Evolutionary conservation across 2,329 filamentous ascomycete genomes (phyloP).

Genomic region (Chaetomiaceae sp.): DNA sequence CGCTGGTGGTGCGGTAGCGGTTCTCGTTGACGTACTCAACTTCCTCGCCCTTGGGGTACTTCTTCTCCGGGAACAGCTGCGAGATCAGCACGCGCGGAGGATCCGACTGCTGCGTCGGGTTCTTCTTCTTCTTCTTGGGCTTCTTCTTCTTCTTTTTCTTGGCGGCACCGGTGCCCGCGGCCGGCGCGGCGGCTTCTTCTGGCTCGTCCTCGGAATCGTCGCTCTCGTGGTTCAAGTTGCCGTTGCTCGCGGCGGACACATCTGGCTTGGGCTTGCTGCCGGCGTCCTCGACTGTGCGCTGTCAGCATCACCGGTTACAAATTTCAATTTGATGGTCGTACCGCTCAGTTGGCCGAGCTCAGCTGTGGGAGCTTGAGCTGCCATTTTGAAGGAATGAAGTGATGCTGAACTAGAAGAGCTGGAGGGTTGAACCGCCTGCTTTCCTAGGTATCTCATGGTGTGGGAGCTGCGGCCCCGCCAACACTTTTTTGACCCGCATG

Average conservation of each 20-base stretch:
- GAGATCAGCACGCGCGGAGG: conserved; percentile 72
- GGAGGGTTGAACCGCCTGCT: conserved; percentile 3
- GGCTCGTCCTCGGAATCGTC: conserved; percentile 50
- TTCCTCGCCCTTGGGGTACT: conserved; percentile 74
- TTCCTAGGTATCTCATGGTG: background rate
- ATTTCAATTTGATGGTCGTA: conserved; percentile 21
- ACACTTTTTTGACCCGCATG: background rate
- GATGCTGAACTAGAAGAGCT: background rate
- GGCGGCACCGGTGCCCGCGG: conserved; percentile 37
- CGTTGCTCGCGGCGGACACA: conserved; percentile 35
- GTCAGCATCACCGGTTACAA: background rate
- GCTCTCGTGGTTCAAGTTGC: conserved; percentile 39
- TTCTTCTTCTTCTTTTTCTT: conserved; percentile 67
- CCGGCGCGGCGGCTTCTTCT: conserved; percentile 39
- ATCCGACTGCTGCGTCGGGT: conserved; percentile 65
- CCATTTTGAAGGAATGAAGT: conserved; percentile 33
- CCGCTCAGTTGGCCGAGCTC: conserved; percentile 41
- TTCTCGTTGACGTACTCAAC: conserved; percentile 76
- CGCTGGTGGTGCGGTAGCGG: conserved; percentile 70
- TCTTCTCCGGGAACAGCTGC: conserved; percentile 66
- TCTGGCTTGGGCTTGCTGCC: conserved; percentile 37
- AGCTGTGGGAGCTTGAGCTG: conserved; percentile 37
- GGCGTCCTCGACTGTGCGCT: conserved; percentile 36
- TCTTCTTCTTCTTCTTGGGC: no score
- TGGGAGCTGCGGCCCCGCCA: background rate